Conservation (phyloP, 2,329 filamentous ascomycete genomes). For the Fusarium keratoplasticum region DNA sequence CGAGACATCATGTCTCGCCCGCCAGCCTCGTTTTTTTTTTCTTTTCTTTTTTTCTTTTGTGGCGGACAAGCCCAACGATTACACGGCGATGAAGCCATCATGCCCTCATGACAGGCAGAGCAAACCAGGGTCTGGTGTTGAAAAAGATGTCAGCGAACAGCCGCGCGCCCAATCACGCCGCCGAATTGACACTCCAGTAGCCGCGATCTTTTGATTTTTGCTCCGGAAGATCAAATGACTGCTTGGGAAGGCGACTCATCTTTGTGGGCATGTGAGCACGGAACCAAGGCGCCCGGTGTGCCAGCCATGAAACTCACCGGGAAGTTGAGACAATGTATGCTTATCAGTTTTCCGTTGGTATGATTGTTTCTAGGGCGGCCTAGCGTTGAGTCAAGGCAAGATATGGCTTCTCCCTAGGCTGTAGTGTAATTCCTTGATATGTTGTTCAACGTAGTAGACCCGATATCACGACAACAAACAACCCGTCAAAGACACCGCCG, state of each 20-base stretch:
- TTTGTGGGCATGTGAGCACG: background rate
- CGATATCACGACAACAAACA: background rate
- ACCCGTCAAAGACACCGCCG: background rate
- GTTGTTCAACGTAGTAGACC: background rate
- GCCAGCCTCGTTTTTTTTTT: background rate
- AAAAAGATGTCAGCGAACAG: background rate
- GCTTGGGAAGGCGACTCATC: background rate
- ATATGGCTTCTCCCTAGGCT: background rate
- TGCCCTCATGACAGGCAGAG: conserved; percentile 4
- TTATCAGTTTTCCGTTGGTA: background rate
- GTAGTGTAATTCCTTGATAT: background rate
- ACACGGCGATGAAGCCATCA: conserved; percentile 1
- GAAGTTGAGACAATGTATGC: background rate
- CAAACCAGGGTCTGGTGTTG: background rate
- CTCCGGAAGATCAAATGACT: background rate
- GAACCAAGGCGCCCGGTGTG: background rate
- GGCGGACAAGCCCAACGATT: background rate
- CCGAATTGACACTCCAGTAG: conserved; percentile 5
- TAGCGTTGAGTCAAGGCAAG: background rate
- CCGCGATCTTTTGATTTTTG: background rate
- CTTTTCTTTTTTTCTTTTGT: background rate
- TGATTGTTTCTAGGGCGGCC: background rate
- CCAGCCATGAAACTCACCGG: background rate
- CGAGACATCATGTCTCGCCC: background rate
- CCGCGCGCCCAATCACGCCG: conserved; percentile 14